Evolutionary conservation across 2,329 filamentous ascomycete genomes (phyloP), one percentile per base, ranked within the genome.

Genomic region (Anthostomella pinea): DNA sequence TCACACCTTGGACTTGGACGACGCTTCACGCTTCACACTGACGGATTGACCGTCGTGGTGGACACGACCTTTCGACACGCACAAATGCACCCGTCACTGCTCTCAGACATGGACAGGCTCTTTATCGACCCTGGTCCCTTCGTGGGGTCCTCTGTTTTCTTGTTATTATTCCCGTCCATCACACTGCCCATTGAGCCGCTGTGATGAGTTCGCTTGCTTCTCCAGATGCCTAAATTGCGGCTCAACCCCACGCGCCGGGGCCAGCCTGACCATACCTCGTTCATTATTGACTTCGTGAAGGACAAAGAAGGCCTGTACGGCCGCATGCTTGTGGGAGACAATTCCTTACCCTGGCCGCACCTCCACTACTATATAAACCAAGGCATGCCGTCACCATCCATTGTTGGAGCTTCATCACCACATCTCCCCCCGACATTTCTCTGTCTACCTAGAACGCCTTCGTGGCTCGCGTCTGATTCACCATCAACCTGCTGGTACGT

Each of bases 81-180:
- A 42, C 43, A 49, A 41, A 39, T 35, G 43, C 43, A 14, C 38
- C 41, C 38, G 48, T 46, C 47, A 49, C 43, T 49, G 44, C 45
- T 49, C 47, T 53, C 46, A 39, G 52, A 49, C 53, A 57, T 51
- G 51, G 53, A 35, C 44, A 36, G 40, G 32, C 39, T 36, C 29
- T 26, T 28, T 33, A 28, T 20, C 30, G 28, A 35, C 35, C 46
- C 40, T 33, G 41, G 43, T 44, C 33, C 10, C 13, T 24, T 27
- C 42, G 34, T 46, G 33, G 36, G 35, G 26, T 35, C 29, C 35
- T 32, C 37, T 27, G 28, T 35, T 25, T n/a, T n/a, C n/a, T n/a
- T n/a, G n/a, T n/a, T n/a, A n/a, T n/a, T n/a, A n/a, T n/a, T n/a
- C n/a, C n/a, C n/a, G n/a, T n/a, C n/a, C n/a, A n/a, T n/a, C n/a